phyloP scores from a whole-genome alignment of 257 asterid species.

The Craterostigma plantagineum region DNA sequence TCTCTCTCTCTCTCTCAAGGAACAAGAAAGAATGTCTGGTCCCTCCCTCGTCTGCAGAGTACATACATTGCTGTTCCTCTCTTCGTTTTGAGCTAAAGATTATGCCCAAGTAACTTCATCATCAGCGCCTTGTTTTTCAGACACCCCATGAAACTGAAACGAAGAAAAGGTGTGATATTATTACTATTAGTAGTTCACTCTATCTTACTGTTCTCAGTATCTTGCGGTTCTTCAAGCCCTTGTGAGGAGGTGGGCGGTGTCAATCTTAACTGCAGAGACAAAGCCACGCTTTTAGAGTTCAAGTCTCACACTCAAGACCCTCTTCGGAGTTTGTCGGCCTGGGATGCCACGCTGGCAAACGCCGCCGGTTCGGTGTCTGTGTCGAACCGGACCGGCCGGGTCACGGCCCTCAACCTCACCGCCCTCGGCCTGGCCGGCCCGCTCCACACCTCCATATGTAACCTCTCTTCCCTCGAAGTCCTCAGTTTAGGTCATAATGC shows the following conservation, averaged over 20 bases:
- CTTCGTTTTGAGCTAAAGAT: neutral
- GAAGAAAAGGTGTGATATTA: neutral
- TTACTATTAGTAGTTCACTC: neutral
- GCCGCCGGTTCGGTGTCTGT: constrained; percentile 30
- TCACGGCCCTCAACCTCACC: constrained; percentile 56
- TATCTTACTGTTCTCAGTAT: neutral
- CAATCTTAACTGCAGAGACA: constrained; percentile 19
- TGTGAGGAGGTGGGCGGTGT: neutral
- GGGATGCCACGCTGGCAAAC: constrained; percentile 21
- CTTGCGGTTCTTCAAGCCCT: neutral
- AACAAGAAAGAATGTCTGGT: constrained; percentile 18
- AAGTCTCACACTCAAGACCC: constrained; percentile 44
- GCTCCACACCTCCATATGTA: constrained; percentile 50
- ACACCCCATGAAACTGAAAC: constrained; percentile 8
- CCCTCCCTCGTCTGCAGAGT: neutral
- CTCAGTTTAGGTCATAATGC: constrained; percentile 48
- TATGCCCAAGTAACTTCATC: neutral
- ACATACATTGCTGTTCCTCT: neutral
- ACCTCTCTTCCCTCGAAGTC: constrained; percentile 39
- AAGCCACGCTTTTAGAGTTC: constrained; percentile 40
- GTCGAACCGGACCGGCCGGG: constrained; percentile 45
- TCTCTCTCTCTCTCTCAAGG: constrained; percentile 2
- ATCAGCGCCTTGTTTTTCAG: neutral
- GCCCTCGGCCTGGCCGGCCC: constrained; percentile 42
- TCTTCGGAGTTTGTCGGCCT: constrained; percentile 20